These are phyloP conservation scores for Kwoniella pini DNA, from an alignment of 768 basidiomycete species.

Conservation along the genomic window DNA sequence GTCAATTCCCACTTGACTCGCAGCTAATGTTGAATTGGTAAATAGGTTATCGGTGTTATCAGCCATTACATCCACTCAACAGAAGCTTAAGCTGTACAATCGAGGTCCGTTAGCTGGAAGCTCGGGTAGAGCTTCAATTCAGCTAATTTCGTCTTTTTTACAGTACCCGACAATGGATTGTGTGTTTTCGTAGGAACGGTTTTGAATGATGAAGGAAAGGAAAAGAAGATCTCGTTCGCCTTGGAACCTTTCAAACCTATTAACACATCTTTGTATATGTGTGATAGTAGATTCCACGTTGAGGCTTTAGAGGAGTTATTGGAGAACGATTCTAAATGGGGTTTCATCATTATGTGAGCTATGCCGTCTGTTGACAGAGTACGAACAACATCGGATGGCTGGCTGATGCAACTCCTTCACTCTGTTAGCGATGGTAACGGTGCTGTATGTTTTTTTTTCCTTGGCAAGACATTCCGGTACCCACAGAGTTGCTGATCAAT, in stretches of 20 bases:
- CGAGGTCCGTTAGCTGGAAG: slow-evolving; percentile 55
- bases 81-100: slow-evolving; percentile 93
- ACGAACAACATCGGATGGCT: too few relatives aligned
- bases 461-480: too few relatives aligned
- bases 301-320: slow-evolving; percentile 94
- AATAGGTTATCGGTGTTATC: slow-evolving; percentile 78
- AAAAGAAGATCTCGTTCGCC: slow-evolving; percentile 98
- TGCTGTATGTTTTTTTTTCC: slow-evolving; percentile 60
- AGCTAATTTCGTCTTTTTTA: slow-evolving; percentile 2
- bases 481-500: too few relatives aligned
- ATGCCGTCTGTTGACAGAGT: background rate
- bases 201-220: slow-evolving; percentile 96
- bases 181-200: slow-evolving; percentile 98
- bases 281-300: slow-evolving; percentile 87
- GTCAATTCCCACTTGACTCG: background rate
- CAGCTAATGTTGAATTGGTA: background rate
- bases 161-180: slow-evolving; percentile 90
- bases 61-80: slow-evolving; percentile 97
- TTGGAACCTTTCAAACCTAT: slow-evolving; percentile 99
- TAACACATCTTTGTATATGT: slow-evolving; percentile 98
- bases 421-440: slow-evolving; percentile 70
- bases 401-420: too few relatives aligned
- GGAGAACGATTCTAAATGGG: slow-evolving; percentile 95
- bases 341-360: slow-evolving; percentile 93
- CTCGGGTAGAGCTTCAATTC: background rate